Evolutionary conservation across 169 alveolate species (phyloP).

Genomic region (Plasmodium malariae): DNA sequence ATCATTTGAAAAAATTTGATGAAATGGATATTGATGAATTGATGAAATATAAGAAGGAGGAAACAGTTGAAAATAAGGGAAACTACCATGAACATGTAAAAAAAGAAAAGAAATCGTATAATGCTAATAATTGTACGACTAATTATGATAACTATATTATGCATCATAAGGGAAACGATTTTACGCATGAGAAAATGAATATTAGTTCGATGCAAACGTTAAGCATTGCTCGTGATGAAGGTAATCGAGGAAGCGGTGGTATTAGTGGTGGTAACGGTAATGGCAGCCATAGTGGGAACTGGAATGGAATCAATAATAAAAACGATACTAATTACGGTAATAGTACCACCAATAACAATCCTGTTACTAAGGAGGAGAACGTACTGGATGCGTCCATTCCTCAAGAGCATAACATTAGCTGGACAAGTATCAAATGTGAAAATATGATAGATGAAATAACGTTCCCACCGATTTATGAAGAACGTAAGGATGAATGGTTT

Average conservation of each 20-base stretch:
- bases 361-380: neutral
- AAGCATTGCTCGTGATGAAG: too few species aligned
- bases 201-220: too few species aligned
- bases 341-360: neutral
- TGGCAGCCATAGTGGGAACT: neutral
- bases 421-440: neutral
- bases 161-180: neutral
- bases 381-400: neutral
- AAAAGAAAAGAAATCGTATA: neutral
- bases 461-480: constrained; percentile 36
- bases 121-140: neutral
- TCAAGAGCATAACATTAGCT: neutral
- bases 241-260: neutral
- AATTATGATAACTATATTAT: neutral
- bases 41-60: neutral
- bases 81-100: neutral
- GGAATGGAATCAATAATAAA: neutral
- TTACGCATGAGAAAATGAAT: too few species aligned
- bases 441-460: constrained; percentile 9
- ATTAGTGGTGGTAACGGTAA: neutral
- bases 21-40: neutral
- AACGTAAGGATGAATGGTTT: constrained; percentile 41
- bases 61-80: neutral
- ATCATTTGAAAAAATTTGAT: constrained; percentile 12
- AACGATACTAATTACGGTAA: neutral